These are phyloP conservation scores for Fusarium tupiense DNA, from an alignment of 2,329 filamentous ascomycete species.

Conservation along the genomic window DNA sequence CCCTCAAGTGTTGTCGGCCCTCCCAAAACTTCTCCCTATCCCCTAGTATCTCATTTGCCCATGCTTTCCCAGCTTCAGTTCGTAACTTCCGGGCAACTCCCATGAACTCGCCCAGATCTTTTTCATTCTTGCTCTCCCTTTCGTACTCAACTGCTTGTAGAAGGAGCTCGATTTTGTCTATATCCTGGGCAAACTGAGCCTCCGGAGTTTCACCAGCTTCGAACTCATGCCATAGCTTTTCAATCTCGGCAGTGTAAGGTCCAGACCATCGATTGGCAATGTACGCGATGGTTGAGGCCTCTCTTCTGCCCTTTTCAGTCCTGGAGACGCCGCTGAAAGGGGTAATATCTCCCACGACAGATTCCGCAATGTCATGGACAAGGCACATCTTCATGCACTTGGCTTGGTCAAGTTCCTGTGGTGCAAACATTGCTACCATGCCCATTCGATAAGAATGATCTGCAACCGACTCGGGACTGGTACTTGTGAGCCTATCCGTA, in stretches of 20 bases:
- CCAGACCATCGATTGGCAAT: conserved; percentile 78
- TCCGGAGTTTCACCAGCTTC: conserved; percentile 87
- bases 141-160: conserved; percentile 98
- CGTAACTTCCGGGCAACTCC: conserved; percentile 78
- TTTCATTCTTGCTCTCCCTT: conserved; percentile 67
- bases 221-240: conserved; percentile 91
- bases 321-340: conserved; percentile 90
- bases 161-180: conserved; percentile 96
- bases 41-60: conserved; percentile 78
- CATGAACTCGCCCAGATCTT: conserved; percentile 87
- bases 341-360: conserved; percentile 96
- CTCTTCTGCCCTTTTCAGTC: conserved; percentile 85
- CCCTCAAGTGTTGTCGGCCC: conserved; percentile 56
- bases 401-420: conserved; percentile 75
- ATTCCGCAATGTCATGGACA: conserved; percentile 96
- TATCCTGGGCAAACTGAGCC: conserved; percentile 89
- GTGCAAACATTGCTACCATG: conserved; percentile 91
- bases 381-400: conserved; percentile 96
- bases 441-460: conserved; percentile 99
- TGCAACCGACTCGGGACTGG: conserved; percentile 85
- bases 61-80: conserved; percentile 80
- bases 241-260: conserved; percentile 72
- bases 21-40: conserved; percentile 82
- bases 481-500: neutral
- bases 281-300: conserved; percentile 90